Conservation (phyloP, 176 grass and related monocot genomes). For the Zoysia japonica region DNA sequence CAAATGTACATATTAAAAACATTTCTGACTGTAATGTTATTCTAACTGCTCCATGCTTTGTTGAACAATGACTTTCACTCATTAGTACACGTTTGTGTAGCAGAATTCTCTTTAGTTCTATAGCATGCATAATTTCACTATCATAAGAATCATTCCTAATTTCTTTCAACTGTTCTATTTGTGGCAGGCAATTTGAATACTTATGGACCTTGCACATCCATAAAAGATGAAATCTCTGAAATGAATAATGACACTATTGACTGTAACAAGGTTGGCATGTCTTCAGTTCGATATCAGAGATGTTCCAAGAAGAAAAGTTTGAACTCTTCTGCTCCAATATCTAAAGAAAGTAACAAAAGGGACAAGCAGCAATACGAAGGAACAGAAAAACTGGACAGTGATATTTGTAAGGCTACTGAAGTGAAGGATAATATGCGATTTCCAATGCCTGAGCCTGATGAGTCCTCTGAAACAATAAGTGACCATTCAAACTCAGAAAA, state of each 20-base stretch:
- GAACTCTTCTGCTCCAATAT: constrained; percentile 21
- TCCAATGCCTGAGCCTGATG: constrained; percentile 37
- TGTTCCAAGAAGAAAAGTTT: constrained; percentile 51
- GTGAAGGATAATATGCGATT: constrained; percentile 27
- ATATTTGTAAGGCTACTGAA: constrained; percentile 36
- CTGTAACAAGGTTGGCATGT: constrained; percentile 33
- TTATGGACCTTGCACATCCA: constrained; percentile 46
- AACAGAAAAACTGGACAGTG: constrained; percentile 37
- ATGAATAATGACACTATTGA: constrained; percentile 1
- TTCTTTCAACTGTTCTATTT: constrained; percentile 30
- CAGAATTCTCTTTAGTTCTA: no score
- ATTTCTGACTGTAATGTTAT: no score
- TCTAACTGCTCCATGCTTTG: no score
- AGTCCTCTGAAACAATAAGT: constrained; percentile 53
- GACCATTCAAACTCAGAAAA: constrained; percentile 51
- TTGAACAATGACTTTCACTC: no score
- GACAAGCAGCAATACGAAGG: constrained; percentile 35
- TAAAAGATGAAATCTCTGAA: constrained; percentile 31
- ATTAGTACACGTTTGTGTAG: no score
- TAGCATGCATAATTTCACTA: not conserved
- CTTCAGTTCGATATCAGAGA: constrained; percentile 33
- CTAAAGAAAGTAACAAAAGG: constrained; percentile 25
- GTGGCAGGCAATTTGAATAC: constrained; percentile 51
- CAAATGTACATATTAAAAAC: not conserved
- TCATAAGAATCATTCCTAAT: constrained; percentile 22